phyloP scores from a whole-genome alignment of 2,329 filamentous ascomycete species.

The Cryphonectria naterciae region DNA sequence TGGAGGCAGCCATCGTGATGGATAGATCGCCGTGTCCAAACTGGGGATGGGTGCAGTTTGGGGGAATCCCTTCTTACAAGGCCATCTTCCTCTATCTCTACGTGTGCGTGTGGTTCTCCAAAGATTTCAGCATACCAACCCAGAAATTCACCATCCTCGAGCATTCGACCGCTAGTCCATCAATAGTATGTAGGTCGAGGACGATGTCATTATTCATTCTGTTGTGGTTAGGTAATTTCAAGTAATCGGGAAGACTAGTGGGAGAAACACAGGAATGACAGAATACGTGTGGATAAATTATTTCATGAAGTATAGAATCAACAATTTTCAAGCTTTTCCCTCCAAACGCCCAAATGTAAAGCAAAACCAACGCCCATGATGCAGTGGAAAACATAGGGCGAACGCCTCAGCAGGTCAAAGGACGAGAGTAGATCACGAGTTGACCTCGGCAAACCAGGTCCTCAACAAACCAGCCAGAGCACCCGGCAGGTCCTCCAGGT shows the following conservation, averaged over 20 bases:
- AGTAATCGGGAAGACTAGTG: neutral
- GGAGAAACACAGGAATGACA: neutral
- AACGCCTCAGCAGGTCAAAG: neutral
- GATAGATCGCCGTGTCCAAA: no score
- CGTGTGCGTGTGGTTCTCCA: no score
- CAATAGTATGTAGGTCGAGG: neutral
- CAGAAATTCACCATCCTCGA: no score
- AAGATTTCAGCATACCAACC: no score
- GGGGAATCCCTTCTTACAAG: no score
- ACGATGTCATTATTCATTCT: neutral
- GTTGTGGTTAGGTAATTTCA: neutral
- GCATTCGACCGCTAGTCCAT: neutral
- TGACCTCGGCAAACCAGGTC: conserved; percentile 89
- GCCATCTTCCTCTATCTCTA: no score
- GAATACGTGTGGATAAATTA: neutral
- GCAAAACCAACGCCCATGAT: neutral
- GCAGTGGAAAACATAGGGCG: neutral
- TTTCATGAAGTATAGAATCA: neutral
- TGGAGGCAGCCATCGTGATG: no score
- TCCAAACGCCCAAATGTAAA: neutral
- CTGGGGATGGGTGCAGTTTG: no score
- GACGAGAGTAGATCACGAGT: conserved; percentile 37
- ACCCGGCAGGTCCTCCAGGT: conserved; percentile 86
- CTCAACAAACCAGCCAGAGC: conserved; percentile 86
- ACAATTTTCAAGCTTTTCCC: neutral